Evolutionary conservation across 192 early-diverging fungal genomes (phyloP), one percentile per base, ranked within the genome.

Genomic region (Phycomyces nitens): DNA sequence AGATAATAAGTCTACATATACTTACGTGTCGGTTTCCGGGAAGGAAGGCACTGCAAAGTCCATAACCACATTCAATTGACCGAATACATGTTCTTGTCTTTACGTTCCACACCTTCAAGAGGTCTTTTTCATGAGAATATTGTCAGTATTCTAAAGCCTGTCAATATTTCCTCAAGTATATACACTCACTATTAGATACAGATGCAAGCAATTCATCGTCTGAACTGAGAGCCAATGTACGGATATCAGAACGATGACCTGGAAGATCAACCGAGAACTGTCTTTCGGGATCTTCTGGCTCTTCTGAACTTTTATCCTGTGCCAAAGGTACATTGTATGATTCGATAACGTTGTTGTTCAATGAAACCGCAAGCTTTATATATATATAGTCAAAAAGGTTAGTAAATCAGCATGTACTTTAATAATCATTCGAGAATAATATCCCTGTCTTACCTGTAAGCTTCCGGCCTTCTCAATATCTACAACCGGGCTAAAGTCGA

Each of bases 191-290:
- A 70, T 87, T 88, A n/a, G 94, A 93, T 7, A 88, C 94, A 47
- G 94, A 92, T 21, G 86, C 88, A 7, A 98, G 75, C 51, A 94
- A 71, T 67, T 91, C 89, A 68, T 93, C 92, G 75, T 98, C 93
- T 7, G 85, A 83, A 68, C 91, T 94, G 40, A 99, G 75, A n/a
- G 92, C 86, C 53, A 99, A 74, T 11, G 92, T 84, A 40, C 95
- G 90, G 38, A 95, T 83, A 74, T 99, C 97, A 21, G 85, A 83
- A 21, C 97, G 84, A 75, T 99, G 97, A 11, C 97, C 97, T 14
- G 82, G 80, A 29, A 92, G 69, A 68, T 98, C 95, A 26, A 99
- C 65, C 9, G 88, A 79, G 56, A 82, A 81, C 42, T 82, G 64
- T 56, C 86, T 80, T 53, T 80, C 71, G n/a, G 90, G 84, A 60